A percentile compares a stretch with the other conserved stretches of the same genome.
These are phyloP conservation scores for Phytophthora ramorum DNA, from an alignment of 352 stramenopile species.

Conservation along the genomic window DNA sequence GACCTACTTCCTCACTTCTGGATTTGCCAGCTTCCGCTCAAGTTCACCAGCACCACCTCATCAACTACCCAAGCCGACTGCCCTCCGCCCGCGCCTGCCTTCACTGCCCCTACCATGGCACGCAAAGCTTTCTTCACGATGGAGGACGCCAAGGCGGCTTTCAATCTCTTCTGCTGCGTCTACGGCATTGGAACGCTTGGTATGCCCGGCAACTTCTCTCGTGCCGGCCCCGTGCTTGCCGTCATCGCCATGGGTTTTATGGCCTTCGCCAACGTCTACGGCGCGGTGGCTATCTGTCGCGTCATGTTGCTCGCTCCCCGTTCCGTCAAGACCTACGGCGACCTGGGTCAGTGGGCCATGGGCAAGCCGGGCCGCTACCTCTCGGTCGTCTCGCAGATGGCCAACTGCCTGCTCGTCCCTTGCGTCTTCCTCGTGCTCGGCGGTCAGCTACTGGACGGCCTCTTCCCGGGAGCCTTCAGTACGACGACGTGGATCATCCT, in stretches of 20 bases:
- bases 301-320: slow-evolving; percentile 53
- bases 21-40: slow-evolving; percentile 1
- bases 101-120: slow-evolving; percentile 12
- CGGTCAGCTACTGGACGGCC: slow-evolving; percentile 40
- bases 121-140: slow-evolving; percentile 44
- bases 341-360: slow-evolving; percentile 61
- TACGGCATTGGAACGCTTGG: slow-evolving; percentile 66
- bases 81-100: background rate
- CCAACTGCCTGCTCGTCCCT: slow-evolving; percentile 47
- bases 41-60: background rate
- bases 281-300: slow-evolving; percentile 43
- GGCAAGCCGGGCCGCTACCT: slow-evolving; percentile 49
- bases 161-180: slow-evolving; percentile 57
- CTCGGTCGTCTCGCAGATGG: slow-evolving; percentile 44
- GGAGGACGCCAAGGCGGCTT: slow-evolving; percentile 56
- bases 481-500: slow-evolving; percentile 50
- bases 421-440: slow-evolving; percentile 60
- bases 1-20: background rate
- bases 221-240: slow-evolving; percentile 44
- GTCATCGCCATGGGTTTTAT: slow-evolving; percentile 54
- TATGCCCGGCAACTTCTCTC: slow-evolving; percentile 61
- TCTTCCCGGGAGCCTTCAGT: slow-evolving; percentile 51
- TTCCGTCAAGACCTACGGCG: slow-evolving; percentile 59
- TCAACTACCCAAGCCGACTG: background rate
- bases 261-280: slow-evolving; percentile 55